These are phyloP conservation scores for Ascochyta koolunga DNA, from an alignment of 2,329 filamentous ascomycete genomes.

Conservation along the genomic window DNA sequence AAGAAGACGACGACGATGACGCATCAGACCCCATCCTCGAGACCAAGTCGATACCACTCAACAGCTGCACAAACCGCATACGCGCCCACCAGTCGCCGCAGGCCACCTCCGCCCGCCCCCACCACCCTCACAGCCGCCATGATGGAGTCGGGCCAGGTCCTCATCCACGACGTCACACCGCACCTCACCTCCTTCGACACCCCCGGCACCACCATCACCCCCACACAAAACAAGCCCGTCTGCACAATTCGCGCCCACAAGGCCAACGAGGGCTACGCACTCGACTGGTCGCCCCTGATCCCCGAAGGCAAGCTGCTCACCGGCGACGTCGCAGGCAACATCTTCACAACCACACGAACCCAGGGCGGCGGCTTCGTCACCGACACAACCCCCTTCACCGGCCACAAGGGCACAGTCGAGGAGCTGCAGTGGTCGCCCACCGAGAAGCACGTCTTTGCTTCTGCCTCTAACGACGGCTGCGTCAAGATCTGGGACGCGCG, in stretches of 20 bases:
- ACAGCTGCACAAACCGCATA: conserved; percentile 91
- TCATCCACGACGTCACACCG: conserved; percentile 92
- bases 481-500: conserved; percentile 96
- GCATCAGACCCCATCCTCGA: conserved; percentile 88
- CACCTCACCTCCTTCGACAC: conserved; percentile 89
- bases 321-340: conserved; percentile 87
- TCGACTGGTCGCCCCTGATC: conserved; percentile 92
- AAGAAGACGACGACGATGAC: conserved; percentile 68
- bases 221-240: conserved; percentile 86
- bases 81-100: conserved; percentile 81
- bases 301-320: conserved; percentile 86
- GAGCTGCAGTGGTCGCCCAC: conserved; percentile 96
- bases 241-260: conserved; percentile 90
- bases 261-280: conserved; percentile 82
- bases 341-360: conserved; percentile 85
- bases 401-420: conserved; percentile 85
- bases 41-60: conserved; percentile 84
- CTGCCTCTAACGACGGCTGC: conserved; percentile 90
- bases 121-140: conserved; percentile 88
- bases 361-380: conserved; percentile 90
- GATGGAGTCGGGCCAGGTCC: conserved; percentile 86
- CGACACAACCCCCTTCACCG: conserved; percentile 80
- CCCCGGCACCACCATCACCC: conserved; percentile 78
- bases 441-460: conserved; percentile 92
- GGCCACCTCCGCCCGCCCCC: conserved; percentile 71